A percentile compares a stretch with the other conserved stretches of the same genome.
Evolutionary conservation across 1,284 basidiomycete genomes (phyloP).

Genomic region (Cutaneotrichosporon spelunceum): DNA sequence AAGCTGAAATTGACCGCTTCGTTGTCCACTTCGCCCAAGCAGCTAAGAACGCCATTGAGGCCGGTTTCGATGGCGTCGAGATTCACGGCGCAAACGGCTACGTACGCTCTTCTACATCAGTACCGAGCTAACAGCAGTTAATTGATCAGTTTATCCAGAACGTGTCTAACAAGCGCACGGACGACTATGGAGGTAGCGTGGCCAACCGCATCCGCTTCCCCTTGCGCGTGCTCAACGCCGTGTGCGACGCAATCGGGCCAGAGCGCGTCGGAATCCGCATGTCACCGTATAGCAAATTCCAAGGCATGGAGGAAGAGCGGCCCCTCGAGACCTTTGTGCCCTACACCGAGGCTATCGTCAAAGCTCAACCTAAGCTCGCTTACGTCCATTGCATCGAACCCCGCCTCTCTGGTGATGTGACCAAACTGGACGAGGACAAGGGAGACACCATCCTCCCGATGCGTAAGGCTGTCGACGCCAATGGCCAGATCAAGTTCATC

Average conservation of each 20-base stretch:
- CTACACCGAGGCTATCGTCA: constrained; percentile 37
- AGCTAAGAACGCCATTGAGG: constrained; percentile 58
- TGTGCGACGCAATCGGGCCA: constrained; percentile 57
- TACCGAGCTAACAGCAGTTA: too few relatives aligned
- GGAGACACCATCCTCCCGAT: constrained; percentile 30
- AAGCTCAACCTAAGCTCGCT: constrained; percentile 56
- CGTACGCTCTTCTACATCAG: too few relatives aligned
- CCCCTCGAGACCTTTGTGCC: constrained; percentile 43
- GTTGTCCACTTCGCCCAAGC: constrained; percentile 56
- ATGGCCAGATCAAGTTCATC: constrained; percentile 51
- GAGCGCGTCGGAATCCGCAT: constrained; percentile 58
- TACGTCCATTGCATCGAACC: constrained; percentile 62
- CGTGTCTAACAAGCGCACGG: constrained; percentile 58
- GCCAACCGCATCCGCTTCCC: constrained; percentile 59
- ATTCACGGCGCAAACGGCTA: constrained; percentile 48
- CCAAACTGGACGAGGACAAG: constrained; percentile 22
- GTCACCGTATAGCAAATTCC: constrained; percentile 58
- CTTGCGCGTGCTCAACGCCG: constrained; percentile 57
- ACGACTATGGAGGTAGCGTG: constrained; percentile 60
- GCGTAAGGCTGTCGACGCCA: constrained; percentile 26
- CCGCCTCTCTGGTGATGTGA: constrained; percentile 31
- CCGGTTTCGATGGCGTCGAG: constrained; percentile 67
- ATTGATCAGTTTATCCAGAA: constrained; percentile 61
- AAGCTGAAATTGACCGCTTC: constrained; percentile 48
- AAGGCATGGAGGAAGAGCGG: constrained; percentile 30